Evolutionary conservation across 1,284 basidiomycete genomes (phyloP).

Genomic region (Psilocybe mexicana): DNA sequence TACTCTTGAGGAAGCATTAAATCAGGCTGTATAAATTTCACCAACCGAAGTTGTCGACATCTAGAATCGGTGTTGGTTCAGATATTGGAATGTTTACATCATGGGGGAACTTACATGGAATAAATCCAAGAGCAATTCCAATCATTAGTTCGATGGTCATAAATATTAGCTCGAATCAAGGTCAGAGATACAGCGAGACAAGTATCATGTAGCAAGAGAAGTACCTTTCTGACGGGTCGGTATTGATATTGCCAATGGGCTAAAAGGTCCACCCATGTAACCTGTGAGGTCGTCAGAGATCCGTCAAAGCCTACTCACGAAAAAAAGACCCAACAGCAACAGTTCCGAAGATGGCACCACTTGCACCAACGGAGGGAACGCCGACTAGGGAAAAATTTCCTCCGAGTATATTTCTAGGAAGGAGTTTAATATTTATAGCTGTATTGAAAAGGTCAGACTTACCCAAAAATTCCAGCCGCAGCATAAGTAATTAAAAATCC

Average conservation of each 20-base stretch:
- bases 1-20: neutral
- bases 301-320: neutral
- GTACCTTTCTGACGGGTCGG: slow-evolving; percentile 74
- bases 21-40: neutral
- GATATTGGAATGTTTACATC: neutral
- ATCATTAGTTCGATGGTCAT: slow-evolving; percentile 85
- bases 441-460: slow-evolving; percentile 21
- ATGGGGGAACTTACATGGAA: slow-evolving; percentile 57
- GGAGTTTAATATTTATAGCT: neutral
- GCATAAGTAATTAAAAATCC: slow-evolving; percentile 86
- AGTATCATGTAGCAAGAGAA: neutral
- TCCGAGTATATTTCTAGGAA: slow-evolving; percentile 74
- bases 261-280: slow-evolving; percentile 85
- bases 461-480: slow-evolving; percentile 90
- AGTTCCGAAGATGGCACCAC: slow-evolving; percentile 92
- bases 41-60: slow-evolving; percentile 78
- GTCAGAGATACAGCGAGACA: neutral
- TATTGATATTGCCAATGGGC: slow-evolving; percentile 92
- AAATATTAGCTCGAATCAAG: slow-evolving; percentile 58
- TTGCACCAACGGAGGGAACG: slow-evolving; percentile 91
- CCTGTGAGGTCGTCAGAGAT: slow-evolving; percentile 34
- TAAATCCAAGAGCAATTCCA: slow-evolving; percentile 85
- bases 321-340: slow-evolving; percentile 64
- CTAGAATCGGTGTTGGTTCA: slow-evolving; percentile 32
- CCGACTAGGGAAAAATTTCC: slow-evolving; percentile 91